phyloP scores from a whole-genome alignment of 2,329 filamentous ascomycete genomes.

The Fusarium decemcellulare region DNA sequence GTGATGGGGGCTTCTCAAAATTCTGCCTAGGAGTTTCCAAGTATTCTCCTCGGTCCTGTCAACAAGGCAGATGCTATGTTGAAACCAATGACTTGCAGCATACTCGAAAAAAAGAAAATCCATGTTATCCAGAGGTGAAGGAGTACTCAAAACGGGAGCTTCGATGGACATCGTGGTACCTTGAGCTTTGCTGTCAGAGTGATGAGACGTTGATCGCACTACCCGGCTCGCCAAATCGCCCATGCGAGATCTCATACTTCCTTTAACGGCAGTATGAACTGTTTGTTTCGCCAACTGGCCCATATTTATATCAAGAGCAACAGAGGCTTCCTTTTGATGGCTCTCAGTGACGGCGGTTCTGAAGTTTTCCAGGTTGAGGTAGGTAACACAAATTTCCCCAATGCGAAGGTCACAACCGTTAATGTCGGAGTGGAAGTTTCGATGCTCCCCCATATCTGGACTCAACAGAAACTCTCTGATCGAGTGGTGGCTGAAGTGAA shows the following conservation, averaged over 20 bases:
- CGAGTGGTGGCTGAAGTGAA: constrained; percentile 36
- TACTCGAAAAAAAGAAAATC: neutral
- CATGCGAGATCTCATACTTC: neutral
- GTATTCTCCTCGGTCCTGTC: accelerated
- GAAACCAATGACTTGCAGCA: neutral
- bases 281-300: constrained; percentile 1
- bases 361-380: constrained; percentile 18
- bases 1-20: neutral
- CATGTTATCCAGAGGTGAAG: accelerated
- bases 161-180: accelerated
- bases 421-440: neutral
- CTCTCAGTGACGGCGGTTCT: neutral
- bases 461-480: constrained; percentile 21
- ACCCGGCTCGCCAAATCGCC: neutral
- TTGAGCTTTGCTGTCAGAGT: accelerated
- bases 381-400: constrained; percentile 13
- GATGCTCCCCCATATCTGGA: accelerated
- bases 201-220: neutral
- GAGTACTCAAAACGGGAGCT: accelerated
- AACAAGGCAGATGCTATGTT: neutral
- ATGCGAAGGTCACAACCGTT: neutral
- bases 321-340: neutral
- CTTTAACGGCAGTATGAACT: neutral
- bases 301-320: neutral
- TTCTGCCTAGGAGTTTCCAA: neutral